These are phyloP conservation scores for Lasiodiplodia sp. DNA, from an alignment of 2,329 filamentous ascomycete species.

Conservation along the genomic window DNA sequence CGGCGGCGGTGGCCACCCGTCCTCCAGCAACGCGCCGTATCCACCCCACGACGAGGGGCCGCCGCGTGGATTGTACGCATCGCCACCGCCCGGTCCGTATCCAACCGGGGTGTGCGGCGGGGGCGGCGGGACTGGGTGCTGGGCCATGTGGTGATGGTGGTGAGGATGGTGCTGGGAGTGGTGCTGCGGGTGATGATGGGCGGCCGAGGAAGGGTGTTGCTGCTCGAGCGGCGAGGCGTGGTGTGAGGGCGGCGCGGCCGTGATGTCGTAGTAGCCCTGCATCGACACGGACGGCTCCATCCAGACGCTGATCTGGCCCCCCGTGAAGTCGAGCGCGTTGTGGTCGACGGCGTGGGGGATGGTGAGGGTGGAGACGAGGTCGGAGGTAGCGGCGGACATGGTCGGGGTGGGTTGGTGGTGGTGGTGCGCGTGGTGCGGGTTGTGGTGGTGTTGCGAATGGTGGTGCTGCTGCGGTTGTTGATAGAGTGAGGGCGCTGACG, in stretches of 20 bases:
- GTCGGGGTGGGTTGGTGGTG: slow-evolving; percentile 42
- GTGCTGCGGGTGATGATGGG: neutral
- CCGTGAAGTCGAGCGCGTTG: slow-evolving; percentile 51
- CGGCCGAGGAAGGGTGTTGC: neutral
- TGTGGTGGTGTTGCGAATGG: slow-evolving; percentile 26
- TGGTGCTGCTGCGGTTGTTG: slow-evolving; percentile 43
- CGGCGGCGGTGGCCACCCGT: neutral
- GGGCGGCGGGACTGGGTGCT: neutral
- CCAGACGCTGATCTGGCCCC: slow-evolving; percentile 49
- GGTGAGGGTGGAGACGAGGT: slow-evolving; percentile 6
- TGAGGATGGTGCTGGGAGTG: slow-evolving; percentile 6
- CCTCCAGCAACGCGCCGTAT: slow-evolving; percentile 18
- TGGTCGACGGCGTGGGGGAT: slow-evolving; percentile 32
- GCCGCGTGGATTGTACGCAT: slow-evolving; percentile 22
- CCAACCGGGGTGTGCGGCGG: slow-evolving; percentile 20
- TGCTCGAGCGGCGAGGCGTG: slow-evolving; percentile 15
- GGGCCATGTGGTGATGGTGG: neutral
- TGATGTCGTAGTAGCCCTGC: slow-evolving; percentile 25
- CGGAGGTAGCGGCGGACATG: slow-evolving; percentile 9
- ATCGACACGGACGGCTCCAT: slow-evolving; percentile 46
- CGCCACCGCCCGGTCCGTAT: neutral
- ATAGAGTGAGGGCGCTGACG: neutral
- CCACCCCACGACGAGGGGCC: neutral
- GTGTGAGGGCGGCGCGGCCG: neutral
- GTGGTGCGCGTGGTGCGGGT: slow-evolving; percentile 32